phyloP scores from a whole-genome alignment of 495 filamentous ascomycete genomes.

The Daldinia bambusicola region DNA sequence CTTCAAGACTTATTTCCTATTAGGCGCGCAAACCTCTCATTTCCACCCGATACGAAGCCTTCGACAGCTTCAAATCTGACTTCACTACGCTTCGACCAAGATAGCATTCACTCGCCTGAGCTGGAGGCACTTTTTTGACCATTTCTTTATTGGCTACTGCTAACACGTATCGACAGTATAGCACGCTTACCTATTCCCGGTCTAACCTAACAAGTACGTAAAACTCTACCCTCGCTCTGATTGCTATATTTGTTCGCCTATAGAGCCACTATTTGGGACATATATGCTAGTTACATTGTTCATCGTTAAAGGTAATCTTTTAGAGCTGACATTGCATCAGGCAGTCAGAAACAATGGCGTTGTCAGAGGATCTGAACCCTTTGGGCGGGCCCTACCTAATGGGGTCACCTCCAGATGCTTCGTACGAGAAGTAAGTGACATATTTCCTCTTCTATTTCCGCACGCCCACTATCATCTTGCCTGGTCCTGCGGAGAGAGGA shows the following conservation, averaged over 20 bases:
- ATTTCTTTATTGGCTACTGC: constrained; percentile 10
- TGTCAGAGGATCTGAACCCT: not conserved
- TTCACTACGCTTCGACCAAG: not conserved
- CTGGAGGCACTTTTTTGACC: not conserved
- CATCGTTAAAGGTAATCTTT: not conserved
- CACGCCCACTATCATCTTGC: not conserved
- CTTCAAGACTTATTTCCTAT: not conserved
- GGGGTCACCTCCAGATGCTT: not conserved
- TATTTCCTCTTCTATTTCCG: not conserved
- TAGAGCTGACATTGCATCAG: not conserved
- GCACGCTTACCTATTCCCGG: not conserved
- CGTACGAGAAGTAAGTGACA: not conserved
- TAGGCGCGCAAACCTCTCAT: not conserved
- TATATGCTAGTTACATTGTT: not conserved
- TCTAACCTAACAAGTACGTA: not conserved
- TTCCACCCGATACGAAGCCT: not conserved
- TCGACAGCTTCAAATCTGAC: not conserved
- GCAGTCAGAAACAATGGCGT: not conserved
- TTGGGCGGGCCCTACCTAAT: not conserved
- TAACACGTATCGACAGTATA: not conserved
- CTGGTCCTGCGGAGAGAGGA: not conserved
- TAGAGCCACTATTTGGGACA: not conserved
- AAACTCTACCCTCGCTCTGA: not conserved
- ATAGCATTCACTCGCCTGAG: not conserved
- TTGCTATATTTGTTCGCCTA: not conserved